Base-by-base conservation (phyloP, 495 filamentous ascomycete species). In the Paragyromitra xinjiangensis region DNA sequence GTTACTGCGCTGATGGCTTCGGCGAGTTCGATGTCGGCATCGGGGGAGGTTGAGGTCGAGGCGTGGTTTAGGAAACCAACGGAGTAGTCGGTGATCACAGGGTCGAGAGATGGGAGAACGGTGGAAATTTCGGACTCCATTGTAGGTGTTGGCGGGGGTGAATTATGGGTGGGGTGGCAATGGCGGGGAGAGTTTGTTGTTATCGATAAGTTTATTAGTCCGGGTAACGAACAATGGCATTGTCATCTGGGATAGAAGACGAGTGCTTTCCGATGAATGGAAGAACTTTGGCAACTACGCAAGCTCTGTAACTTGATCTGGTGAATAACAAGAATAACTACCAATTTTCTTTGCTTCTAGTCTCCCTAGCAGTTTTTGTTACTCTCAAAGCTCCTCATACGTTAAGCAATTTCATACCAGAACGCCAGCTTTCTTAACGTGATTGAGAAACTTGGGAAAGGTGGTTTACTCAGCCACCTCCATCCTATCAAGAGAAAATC, bases 61-160 rank as follows among this genome's bases (percentile, higher is more conserved):
- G 95, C 95, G 87, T 98, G 95, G 81, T 89, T 93, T 75, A 99
- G 86, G 83, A 98, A 98, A 48, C 95, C 96, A 76, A 93, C 92
- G 24, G 95, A 94, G 83, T 99, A 99, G 83, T 96, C 93, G 48
- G 93, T 93, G 65, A 99, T 86, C 70, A 97, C 89, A 56, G 91
- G 93, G 84, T 99, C 95, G 71, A 97, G 91, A 76, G 91, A 91
- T 62, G 95, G 95, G 71, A 99, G 90, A 79, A 92, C 90, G 40
- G 92, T 86, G 83, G 91, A 91, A 81, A 99, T 92, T 87, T 98
- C 92, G 78, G 91, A 87, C 85, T 99, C 95, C 95, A 99, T 99
- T 71, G 73, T 83, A 16, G 6, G 45, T 19, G 29, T 37, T 65
- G 29, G 42, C 65, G 9, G 69, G 34, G 37, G 19, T 42, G 65